Evolutionary conservation across 1,284 basidiomycete genomes (phyloP), one percentile per base, ranked within the genome.

Genomic region (Kwoniella shivajii): DNA sequence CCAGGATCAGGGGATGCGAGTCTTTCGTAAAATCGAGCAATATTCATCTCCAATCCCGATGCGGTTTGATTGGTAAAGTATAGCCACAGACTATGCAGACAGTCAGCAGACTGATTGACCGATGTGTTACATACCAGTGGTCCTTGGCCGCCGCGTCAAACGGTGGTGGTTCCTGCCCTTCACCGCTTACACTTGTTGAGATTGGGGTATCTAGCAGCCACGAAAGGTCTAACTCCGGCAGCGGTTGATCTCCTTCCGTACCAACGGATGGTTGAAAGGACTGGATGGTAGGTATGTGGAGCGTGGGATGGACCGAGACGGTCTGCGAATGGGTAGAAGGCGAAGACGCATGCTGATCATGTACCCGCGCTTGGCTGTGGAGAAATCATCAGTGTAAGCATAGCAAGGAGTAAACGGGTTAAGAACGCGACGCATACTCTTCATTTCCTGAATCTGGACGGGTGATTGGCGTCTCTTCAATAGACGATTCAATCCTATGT

Each of bases 1-100:
- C 11, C 13, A 20, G 26, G 30, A 24, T 54, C 54, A 3, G 39
- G 24, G 5, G 55, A 49, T 24, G 36, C 34, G 10, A 61, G 37
- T 4, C 59, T 37, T 41, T 61, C 55, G 38, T 61, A 57, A 30
- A 61, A 61, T 14, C 59, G 45, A 26, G 55, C 43, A 9, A 57
- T 51, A 38, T 54, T 57, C 55, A 61, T 50, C 55, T 61, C 54
- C 6, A 60, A 22, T 3, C 50, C 59, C 6, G 54, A 49, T 18
- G 50, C 39, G 3, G 24, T 37, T 22, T 53, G 54, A 27, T 56
- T 49, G 13, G 53, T 51, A 34, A 60, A 60, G 36, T 54, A 61
- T 14, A 61, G 44, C 50, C 59, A 57, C 4, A 61, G 24, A 22
- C 63, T 65, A 50, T 7, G 9, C 26, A 18, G 20, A 20, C 27